Percentiles rank a stretch among this genome's conserved stretches.
These are phyloP conservation scores for Penicillium sclerotiorum DNA, from an alignment of 2,329 filamentous ascomycete genomes.

Conservation along the genomic window DNA sequence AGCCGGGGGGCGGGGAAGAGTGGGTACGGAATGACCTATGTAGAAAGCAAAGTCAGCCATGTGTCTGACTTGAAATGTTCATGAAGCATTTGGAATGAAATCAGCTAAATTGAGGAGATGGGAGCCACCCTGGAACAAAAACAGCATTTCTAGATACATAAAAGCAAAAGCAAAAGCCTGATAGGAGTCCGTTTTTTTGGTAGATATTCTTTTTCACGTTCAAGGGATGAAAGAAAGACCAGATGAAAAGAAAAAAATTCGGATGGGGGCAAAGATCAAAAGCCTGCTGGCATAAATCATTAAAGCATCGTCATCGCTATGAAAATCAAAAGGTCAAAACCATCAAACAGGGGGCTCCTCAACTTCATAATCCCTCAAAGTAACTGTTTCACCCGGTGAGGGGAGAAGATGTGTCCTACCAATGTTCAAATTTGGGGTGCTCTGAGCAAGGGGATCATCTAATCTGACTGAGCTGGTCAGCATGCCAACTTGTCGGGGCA, in stretches of 20 bases:
- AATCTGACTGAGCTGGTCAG: constrained; percentile 17
- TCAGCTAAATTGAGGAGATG: constrained; percentile 21
- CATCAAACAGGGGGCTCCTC: constrained; percentile 37
- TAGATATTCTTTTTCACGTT: background rate
- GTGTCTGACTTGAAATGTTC: constrained; percentile 25
- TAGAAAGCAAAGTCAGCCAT: constrained; percentile 37
- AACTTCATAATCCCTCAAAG: constrained; percentile 40
- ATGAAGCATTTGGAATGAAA: constrained; percentile 16
- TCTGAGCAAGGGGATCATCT: constrained; percentile 24
- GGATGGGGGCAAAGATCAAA: background rate
- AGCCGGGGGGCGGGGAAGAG: constrained; percentile 22
- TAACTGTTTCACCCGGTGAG: constrained; percentile 29
- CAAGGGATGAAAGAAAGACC: background rate
- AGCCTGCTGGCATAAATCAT: too few species aligned
- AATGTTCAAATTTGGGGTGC: constrained; percentile 30
- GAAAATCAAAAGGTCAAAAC: background rate
- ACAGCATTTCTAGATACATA: constrained; percentile 20
- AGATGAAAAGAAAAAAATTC: background rate
- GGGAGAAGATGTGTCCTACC: constrained; percentile 41
- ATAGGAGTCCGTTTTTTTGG: too few species aligned
- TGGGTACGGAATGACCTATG: constrained; percentile 36
- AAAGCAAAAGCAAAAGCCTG: background rate
- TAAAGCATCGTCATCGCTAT: background rate
- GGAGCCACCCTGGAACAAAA: constrained; percentile 19
- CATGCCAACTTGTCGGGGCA: background rate